These are phyloP conservation scores for Boletus eberwhitei DNA, from an alignment of 768 basidiomycete genomes.

Conservation along the genomic window DNA sequence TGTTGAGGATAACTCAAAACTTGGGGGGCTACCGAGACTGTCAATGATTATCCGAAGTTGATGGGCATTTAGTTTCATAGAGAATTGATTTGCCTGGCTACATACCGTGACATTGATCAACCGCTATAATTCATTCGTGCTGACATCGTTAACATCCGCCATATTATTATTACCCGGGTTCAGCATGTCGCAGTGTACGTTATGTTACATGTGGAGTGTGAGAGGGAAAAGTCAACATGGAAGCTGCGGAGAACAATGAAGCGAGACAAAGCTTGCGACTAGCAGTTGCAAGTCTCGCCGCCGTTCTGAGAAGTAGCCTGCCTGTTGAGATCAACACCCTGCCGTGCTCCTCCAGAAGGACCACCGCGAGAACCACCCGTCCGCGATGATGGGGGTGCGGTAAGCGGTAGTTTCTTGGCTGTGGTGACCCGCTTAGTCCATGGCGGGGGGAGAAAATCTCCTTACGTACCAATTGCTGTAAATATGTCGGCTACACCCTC, in stretches of 20 bases:
- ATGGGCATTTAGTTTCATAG: not conserved
- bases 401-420: slow-evolving; percentile 91
- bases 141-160: slow-evolving; percentile 4
- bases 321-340: slow-evolving; percentile 81
- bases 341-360: slow-evolving; percentile 47
- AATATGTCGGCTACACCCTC: slow-evolving; percentile 86
- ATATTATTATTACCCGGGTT: slow-evolving; percentile 26
- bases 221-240: slow-evolving; percentile 12
- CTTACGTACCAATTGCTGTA: slow-evolving; percentile 71
- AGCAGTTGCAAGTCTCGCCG: slow-evolving; percentile 78
- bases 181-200: slow-evolving; percentile 26
- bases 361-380: slow-evolving; percentile 49
- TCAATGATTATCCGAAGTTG: not conserved
- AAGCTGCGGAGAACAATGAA: slow-evolving; percentile 1
- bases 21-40: not conserved
- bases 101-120: not conserved
- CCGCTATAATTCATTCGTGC: slow-evolving; percentile 3
- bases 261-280: slow-evolving; percentile 17
- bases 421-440: slow-evolving; percentile 10
- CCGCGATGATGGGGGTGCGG: slow-evolving; percentile 64
- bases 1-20: slow-evolving; percentile 41
- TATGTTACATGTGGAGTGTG: slow-evolving; percentile 30
- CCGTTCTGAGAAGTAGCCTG: slow-evolving; percentile 48
- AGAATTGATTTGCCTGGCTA: not conserved
- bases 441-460: not conserved